A percentile compares a stretch with the other conserved stretches of the same genome.
phyloP scores from a whole-genome alignment of 2,329 filamentous ascomycete species.

The Phaeosphaeria sp. region DNA sequence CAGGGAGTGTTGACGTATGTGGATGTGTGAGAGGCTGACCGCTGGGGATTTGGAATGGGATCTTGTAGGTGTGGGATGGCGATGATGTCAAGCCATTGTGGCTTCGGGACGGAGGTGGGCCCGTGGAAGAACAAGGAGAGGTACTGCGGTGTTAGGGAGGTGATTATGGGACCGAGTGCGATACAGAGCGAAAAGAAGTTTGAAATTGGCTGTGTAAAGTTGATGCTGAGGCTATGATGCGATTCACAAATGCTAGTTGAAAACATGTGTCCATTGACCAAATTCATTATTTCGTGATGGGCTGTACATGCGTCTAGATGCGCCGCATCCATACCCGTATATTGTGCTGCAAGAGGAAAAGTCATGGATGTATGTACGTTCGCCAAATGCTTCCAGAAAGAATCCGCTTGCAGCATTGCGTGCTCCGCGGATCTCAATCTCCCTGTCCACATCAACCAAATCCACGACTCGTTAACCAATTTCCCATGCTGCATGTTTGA shows the following conservation, averaged over 20 bases:
- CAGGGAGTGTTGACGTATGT: conserved; percentile 1
- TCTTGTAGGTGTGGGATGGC: background rate
- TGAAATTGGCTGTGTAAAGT: background rate
- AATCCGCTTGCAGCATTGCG: background rate
- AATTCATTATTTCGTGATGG: background rate
- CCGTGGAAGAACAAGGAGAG: background rate
- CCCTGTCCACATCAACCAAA: background rate
- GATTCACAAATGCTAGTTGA: background rate
- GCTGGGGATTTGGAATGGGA: background rate
- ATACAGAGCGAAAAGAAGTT: too few relatives aligned
- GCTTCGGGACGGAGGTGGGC: background rate
- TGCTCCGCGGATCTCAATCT: background rate
- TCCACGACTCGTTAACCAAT: background rate
- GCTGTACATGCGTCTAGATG: background rate
- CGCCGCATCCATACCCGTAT: background rate
- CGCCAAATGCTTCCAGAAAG: conserved; percentile 4
- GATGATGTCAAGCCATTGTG: background rate
- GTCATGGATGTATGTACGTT: background rate
- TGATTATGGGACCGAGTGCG: too few relatives aligned
- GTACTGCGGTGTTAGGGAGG: too few relatives aligned
- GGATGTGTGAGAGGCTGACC: background rate
- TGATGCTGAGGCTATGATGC: background rate
- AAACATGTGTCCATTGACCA: background rate
- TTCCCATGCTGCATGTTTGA: background rate
- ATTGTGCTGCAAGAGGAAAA: background rate